Evolutionary conservation across 192 early-diverging fungal species (phyloP), one percentile per base, ranked within the genome.

Genomic region (Rhizophagus sp.): DNA sequence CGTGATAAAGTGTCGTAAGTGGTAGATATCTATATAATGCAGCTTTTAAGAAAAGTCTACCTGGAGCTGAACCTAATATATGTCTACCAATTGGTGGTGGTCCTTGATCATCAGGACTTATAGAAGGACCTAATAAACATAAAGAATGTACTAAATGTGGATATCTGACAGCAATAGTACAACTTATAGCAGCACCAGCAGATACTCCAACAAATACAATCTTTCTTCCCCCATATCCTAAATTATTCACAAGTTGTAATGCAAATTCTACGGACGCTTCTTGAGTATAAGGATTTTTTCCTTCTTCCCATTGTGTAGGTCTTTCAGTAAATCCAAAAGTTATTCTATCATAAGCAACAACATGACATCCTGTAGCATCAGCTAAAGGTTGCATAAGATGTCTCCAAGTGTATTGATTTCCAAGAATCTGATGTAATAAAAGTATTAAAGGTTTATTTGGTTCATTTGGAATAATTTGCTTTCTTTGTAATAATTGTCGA

Each of bases 311-410:
- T 3, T 44, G 34, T 3, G 11, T 27, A n/a, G 64, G 64, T 41
- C 78, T 52, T 30, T 79, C 78, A 15, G 78, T 79, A 33, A 79
- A 73, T 9, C 78, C 78, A 44, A 72, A 79, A 0, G 52, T n/a
- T 15, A n/a, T 10, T 24, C 78, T 52, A 63, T 79, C 78, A 63
- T 79, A 79, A 19, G 78, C 78, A 12, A 79, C 27, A n/a, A 79
- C 78, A 39, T 68, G 68, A 25, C 47, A 44, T 25, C 68, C 78
- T 8, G 78, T 79, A 47, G 68, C 49, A 64, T 79, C 69, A 44
- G 78, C 78, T 9, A 79, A 22, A 9, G 68, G 69, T 57, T 79
- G 78, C 57, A 79, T 41, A 17, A 19, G 52, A 62, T 47, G 4
- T 62, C 52, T 49, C 68, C 67, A 79, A n/a, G 78, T 72, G 12